Evolutionary conservation across 768 basidiomycete species (phyloP).

Genomic region (Mycena polygramma): DNA sequence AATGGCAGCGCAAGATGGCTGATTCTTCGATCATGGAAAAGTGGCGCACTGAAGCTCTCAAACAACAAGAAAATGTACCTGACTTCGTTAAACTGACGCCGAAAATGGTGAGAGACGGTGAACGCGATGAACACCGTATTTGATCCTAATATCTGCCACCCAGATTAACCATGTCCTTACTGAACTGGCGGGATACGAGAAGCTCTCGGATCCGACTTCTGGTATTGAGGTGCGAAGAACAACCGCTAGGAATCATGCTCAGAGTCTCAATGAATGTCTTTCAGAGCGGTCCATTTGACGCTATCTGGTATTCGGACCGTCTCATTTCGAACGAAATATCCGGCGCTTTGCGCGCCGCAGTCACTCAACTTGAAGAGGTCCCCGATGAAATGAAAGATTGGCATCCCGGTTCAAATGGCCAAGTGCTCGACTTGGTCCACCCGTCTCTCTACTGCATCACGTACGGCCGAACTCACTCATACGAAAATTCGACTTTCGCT

Average conservation of each 20-base stretch:
- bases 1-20: slow-evolving; percentile 32
- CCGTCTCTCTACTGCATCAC: slow-evolving; percentile 58
- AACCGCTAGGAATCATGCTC: neutral
- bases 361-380: slow-evolving; percentile 51
- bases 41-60: slow-evolving; percentile 35
- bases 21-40: slow-evolving; percentile 32
- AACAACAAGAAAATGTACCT: slow-evolving; percentile 15
- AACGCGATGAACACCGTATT: neutral
- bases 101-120: slow-evolving; percentile 21
- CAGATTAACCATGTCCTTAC: slow-evolving; percentile 38
- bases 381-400: slow-evolving; percentile 55
- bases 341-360: slow-evolving; percentile 41
- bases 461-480: slow-evolving; percentile 46
- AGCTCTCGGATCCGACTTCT: slow-evolving; percentile 26
- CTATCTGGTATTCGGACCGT: slow-evolving; percentile 46
- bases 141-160: neutral
- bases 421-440: slow-evolving; percentile 61
- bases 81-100: slow-evolving; percentile 25
- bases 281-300: slow-evolving; percentile 38
- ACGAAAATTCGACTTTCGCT: neutral
- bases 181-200: slow-evolving; percentile 36
- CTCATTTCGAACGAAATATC: slow-evolving; percentile 45
- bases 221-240: slow-evolving; percentile 28
- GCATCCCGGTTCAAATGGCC: slow-evolving; percentile 59
- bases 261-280: no score